phyloP scores from a whole-genome alignment of 345 rosid species.

The Chamaenerion angustifolium region DNA sequence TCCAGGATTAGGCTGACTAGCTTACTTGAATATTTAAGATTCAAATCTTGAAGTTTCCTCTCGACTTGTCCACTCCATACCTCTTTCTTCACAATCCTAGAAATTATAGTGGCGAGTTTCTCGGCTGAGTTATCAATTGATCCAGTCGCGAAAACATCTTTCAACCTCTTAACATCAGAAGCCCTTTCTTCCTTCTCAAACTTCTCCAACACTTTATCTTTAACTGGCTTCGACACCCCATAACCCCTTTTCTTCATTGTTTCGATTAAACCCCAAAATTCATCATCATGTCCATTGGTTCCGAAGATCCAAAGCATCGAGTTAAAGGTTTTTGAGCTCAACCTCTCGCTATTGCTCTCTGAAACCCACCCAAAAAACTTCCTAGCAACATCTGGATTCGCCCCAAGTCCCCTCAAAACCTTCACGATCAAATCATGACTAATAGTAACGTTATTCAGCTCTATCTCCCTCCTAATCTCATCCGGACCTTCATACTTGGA shows the following conservation, averaged over 20 bases:
- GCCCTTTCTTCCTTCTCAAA: slow-evolving; percentile 54
- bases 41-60: slow-evolving; percentile 27
- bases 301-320: slow-evolving; percentile 60
- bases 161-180: slow-evolving; percentile 47
- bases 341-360: slow-evolving; percentile 23
- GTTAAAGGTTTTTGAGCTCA: slow-evolving; percentile 59
- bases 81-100: slow-evolving; percentile 52
- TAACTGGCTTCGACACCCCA: slow-evolving; percentile 54
- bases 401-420: slow-evolving; percentile 37
- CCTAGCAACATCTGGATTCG: slow-evolving; percentile 45
- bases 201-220: slow-evolving; percentile 41
- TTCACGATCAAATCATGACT: slow-evolving; percentile 49
- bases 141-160: slow-evolving; percentile 37
- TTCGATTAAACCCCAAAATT: slow-evolving; percentile 66
- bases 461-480: slow-evolving; percentile 44
- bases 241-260: slow-evolving; percentile 73
- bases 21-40: slow-evolving; percentile 32
- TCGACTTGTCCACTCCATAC: slow-evolving; percentile 70
- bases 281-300: slow-evolving; percentile 41
- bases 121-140: slow-evolving; percentile 38
- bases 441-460: slow-evolving; percentile 25
- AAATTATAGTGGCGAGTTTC: slow-evolving; percentile 29
- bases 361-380: slow-evolving; percentile 57
- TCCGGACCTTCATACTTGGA: slow-evolving; percentile 22
- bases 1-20: slow-evolving; percentile 54